Percentiles rank a stretch among this genome's conserved stretches.
phyloP scores from a whole-genome alignment of 2,329 filamentous ascomycete species.

The Pestalotiopsis sp. region DNA sequence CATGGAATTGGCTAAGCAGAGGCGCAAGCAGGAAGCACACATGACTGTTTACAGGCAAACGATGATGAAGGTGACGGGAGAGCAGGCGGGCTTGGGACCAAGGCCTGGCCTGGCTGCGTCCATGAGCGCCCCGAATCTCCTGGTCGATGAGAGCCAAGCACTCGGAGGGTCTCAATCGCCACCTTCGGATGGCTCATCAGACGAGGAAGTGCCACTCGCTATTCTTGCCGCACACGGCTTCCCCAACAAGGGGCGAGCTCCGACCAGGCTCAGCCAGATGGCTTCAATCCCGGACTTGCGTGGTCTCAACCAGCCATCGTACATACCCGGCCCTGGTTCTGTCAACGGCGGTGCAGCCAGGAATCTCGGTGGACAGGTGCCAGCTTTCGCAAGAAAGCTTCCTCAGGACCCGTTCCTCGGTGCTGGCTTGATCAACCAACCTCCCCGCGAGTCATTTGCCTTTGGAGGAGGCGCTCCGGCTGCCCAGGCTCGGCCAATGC shows the following conservation, averaged over 20 bases:
- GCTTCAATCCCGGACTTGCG: slow-evolving; percentile 75
- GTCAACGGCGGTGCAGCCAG: slow-evolving; percentile 51
- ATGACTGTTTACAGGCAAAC: slow-evolving; percentile 89
- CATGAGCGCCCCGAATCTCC: slow-evolving; percentile 65
- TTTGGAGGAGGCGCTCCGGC: slow-evolving; percentile 62
- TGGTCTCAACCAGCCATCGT: slow-evolving; percentile 50
- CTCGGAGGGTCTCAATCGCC: slow-evolving; percentile 38
- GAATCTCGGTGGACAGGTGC: slow-evolving; percentile 57
- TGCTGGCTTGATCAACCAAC: slow-evolving; percentile 72
- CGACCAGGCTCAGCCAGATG: slow-evolving; percentile 65
- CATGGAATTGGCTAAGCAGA: slow-evolving; percentile 72
- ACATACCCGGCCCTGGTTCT: slow-evolving; percentile 58
- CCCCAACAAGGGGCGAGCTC: slow-evolving; percentile 76
- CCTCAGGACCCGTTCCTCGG: slow-evolving; percentile 86
- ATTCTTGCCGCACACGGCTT: slow-evolving; percentile 91
- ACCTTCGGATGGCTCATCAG: slow-evolving; percentile 64
- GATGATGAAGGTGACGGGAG: slow-evolving; percentile 95
- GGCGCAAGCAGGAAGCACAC: slow-evolving; percentile 87
- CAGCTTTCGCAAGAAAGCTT: slow-evolving; percentile 80
- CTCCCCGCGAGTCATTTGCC: slow-evolving; percentile 74
- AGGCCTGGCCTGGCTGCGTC: slow-evolving; percentile 61
- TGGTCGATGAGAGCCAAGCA: slow-evolving; percentile 34
- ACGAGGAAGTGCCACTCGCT: slow-evolving; percentile 85
- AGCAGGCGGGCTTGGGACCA: slow-evolving; percentile 53
- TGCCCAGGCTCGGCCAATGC: slow-evolving; percentile 45